A percentile compares a stretch with the other conserved stretches of the same genome.
These are phyloP conservation scores for Boletus insuetus DNA, from an alignment of 768 basidiomycete genomes.

Conservation along the genomic window DNA sequence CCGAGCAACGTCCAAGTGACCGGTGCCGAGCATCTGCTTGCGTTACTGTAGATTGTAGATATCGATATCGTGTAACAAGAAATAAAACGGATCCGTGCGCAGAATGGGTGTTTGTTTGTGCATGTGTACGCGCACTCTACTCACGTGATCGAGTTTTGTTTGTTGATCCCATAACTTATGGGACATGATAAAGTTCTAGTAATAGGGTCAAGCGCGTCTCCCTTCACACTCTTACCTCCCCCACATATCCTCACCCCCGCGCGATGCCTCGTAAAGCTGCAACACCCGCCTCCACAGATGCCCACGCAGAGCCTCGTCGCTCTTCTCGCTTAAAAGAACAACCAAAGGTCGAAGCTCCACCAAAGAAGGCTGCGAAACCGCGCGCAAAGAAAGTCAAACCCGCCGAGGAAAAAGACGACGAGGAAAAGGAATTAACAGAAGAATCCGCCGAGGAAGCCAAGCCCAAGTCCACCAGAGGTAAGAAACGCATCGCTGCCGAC, in stretches of 20 bases:
- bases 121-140: constrained; percentile 29
- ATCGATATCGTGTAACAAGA: no score
- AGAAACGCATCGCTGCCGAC: constrained; percentile 51
- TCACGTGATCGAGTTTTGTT: constrained; percentile 36
- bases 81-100: constrained; percentile 17
- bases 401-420: constrained; percentile 44
- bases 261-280: constrained; percentile 73
- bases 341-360: constrained; percentile 49
- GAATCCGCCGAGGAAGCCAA: constrained; percentile 36
- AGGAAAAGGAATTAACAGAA: constrained; percentile 34
- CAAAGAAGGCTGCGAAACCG: constrained; percentile 67
- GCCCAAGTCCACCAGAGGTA: constrained; percentile 46
- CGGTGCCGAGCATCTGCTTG: constrained; percentile 15
- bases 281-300: constrained; percentile 37
- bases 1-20: constrained; percentile 5
- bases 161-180: constrained; percentile 28
- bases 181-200: constrained; percentile 32
- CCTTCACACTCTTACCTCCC: constrained; percentile 17
- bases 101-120: constrained; percentile 22
- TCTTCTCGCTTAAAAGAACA: constrained; percentile 73
- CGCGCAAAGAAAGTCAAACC: constrained; percentile 45
- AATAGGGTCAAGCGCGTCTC: constrained; percentile 34
- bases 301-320: constrained; percentile 55
- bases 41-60: constrained; percentile 5
- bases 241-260: constrained; percentile 5